Evolutionary conservation across 2,329 filamentous ascomycete species (phyloP).

Genomic region (Myriosclerotinia scirpicola): DNA sequence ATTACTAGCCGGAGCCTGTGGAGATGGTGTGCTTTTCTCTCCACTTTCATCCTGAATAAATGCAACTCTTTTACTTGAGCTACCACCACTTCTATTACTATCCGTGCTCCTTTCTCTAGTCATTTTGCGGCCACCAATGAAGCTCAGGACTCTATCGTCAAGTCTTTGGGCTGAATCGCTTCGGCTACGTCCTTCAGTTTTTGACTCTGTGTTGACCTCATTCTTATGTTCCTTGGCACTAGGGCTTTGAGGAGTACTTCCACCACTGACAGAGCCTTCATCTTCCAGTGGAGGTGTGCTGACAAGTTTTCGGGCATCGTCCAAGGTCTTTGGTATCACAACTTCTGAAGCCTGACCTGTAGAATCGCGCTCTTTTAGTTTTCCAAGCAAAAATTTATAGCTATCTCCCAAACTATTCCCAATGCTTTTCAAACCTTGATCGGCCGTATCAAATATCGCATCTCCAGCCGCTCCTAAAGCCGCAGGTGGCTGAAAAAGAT

Average conservation of each 20-base stretch:
- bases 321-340: conserved; percentile 79
- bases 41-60: conserved; percentile 47
- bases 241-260: conserved; percentile 51
- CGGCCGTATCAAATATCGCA: conserved; percentile 81
- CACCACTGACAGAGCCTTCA: conserved; percentile 47
- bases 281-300: conserved; percentile 61
- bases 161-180: conserved; percentile 43
- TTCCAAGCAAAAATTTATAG: conserved; percentile 89
- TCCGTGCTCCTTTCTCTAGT: conserved; percentile 74
- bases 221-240: conserved; percentile 31
- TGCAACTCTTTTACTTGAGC: conserved; percentile 55
- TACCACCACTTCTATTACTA: conserved; percentile 64
- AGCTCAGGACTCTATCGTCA: conserved; percentile 67
- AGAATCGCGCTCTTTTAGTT: conserved; percentile 70
- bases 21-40: conserved; percentile 43
- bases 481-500: conserved; percentile 80
- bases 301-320: conserved; percentile 88
- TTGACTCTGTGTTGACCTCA: neutral
- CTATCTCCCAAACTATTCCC: conserved; percentile 87
- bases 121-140: conserved; percentile 65
- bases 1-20: conserved; percentile 43
- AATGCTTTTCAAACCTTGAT: conserved; percentile 89
- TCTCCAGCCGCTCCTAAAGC: conserved; percentile 81
- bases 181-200: conserved; percentile 30
- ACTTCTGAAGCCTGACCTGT: conserved; percentile 51